Conservation (phyloP, 768 basidiomycete genomes). For the Panellus pusillus region DNA sequence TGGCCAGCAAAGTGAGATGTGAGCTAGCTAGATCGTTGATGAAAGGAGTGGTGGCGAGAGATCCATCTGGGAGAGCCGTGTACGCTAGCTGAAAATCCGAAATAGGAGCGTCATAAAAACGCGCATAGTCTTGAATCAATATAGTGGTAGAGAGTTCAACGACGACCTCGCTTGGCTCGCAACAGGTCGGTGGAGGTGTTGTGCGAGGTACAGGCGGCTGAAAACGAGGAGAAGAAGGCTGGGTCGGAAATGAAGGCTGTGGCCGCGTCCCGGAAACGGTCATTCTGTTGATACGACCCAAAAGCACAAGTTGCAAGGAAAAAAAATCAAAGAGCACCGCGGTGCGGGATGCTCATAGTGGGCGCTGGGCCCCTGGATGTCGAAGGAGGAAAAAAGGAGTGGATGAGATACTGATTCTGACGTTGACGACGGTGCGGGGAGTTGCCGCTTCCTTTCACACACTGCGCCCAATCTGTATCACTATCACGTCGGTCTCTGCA, state of each 20-base stretch:
- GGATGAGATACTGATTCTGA: conserved; percentile 15
- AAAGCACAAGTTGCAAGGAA: conserved; percentile 4
- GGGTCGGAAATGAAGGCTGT: conserved; percentile 8
- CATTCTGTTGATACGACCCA: background rate
- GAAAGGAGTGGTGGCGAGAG: conserved; percentile 51
- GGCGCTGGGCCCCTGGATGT: conserved; percentile 22
- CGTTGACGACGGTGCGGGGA: conserved; percentile 9
- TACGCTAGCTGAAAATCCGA: conserved; percentile 49
- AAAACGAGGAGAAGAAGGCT: conserved; percentile 5
- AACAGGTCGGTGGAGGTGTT: conserved; percentile 35
- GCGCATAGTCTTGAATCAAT: conserved; percentile 46
- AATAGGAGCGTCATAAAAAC: conserved; percentile 44
- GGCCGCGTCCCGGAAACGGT: conserved; percentile 11
- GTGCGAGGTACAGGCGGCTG: conserved; percentile 31
- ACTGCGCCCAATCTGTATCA: conserved; percentile 5
- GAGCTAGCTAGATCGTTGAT: conserved; percentile 41
- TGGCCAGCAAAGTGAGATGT: conserved; percentile 44
- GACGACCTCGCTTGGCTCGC: conserved; percentile 44
- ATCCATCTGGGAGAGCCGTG: conserved; percentile 52
- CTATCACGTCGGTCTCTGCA: background rate
- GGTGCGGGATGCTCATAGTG: conserved; percentile 34
- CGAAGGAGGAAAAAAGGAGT: conserved; percentile 20
- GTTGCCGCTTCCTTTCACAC: conserved; percentile 18
- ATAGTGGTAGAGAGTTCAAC: conserved; percentile 51
- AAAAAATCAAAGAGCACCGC: conserved; percentile 32